phyloP scores from a whole-genome alignment of 768 basidiomycete genomes.

The Cyclocybe cylindracea region DNA sequence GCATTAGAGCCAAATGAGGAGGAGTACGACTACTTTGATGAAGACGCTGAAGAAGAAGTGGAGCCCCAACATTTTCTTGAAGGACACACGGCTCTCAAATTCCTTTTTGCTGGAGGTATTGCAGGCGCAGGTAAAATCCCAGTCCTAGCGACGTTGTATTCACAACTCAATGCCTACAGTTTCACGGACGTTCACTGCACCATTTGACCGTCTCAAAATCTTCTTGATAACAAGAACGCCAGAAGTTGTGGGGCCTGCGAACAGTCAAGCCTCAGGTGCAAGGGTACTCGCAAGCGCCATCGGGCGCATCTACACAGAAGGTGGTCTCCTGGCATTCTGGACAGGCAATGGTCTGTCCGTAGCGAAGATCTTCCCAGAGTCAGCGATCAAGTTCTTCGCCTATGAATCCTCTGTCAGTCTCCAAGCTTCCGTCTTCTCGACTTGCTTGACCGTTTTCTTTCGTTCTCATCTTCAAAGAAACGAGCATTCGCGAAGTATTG shows the following conservation, averaged over 20 bases:
- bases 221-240: slow-evolving; percentile 91
- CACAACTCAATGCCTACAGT: slow-evolving; percentile 48
- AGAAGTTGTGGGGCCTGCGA: slow-evolving; percentile 61
- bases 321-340: slow-evolving; percentile 92
- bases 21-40: slow-evolving; percentile 45
- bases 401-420: slow-evolving; percentile 88
- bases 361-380: slow-evolving; percentile 95
- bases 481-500: slow-evolving; percentile 89
- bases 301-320: slow-evolving; percentile 82
- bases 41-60: slow-evolving; percentile 57
- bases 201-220: slow-evolving; percentile 95
- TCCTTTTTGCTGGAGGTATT: slow-evolving; percentile 89
- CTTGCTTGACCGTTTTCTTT: slow-evolving; percentile 1
- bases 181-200: slow-evolving; percentile 94
- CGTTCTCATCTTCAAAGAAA: slow-evolving; percentile 60
- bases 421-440: slow-evolving; percentile 6
- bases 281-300: slow-evolving; percentile 74
- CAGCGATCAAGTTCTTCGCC: slow-evolving; percentile 96
- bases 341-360: slow-evolving; percentile 96
- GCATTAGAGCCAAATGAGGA: slow-evolving; percentile 36
- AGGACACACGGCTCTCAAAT: slow-evolving; percentile 77
- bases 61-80: slow-evolving; percentile 64
- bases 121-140: slow-evolving; percentile 82
- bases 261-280: slow-evolving; percentile 48
- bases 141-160: not conserved